These are phyloP conservation scores for Kluyveromyces dobzhanskii DNA, from an alignment of 805 yeast species.

Conservation along the genomic window DNA sequence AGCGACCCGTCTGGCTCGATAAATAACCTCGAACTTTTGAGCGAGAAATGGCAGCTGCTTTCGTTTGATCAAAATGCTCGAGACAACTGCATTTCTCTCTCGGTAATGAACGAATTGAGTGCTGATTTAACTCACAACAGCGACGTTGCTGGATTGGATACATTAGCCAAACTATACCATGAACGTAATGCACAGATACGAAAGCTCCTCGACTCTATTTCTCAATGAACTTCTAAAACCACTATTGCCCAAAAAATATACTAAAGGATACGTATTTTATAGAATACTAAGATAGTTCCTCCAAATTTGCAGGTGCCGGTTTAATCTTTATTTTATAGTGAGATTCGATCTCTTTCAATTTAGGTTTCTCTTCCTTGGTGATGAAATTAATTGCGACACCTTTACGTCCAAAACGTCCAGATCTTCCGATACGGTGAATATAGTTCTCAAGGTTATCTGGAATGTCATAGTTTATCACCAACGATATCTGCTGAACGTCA, in stretches of 20 bases:
- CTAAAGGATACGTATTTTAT: neutral
- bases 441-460: constrained; percentile 89
- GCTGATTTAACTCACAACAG: constrained; percentile 16
- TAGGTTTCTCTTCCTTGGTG: constrained; percentile 66
- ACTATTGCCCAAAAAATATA: too few species aligned
- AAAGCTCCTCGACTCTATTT: constrained; percentile 15
- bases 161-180: constrained; percentile 18
- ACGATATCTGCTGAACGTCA: constrained; percentile 94
- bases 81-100: constrained; percentile 15
- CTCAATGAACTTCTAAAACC: too few species aligned
- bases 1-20: constrained; percentile 14
- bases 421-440: constrained; percentile 96
- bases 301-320: constrained; percentile 81
- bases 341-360: constrained; percentile 78
- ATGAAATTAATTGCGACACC: constrained; percentile 96
- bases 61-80: constrained; percentile 9
- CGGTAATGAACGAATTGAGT: constrained; percentile 23
- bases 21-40: constrained; percentile 18
- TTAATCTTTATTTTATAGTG: constrained; percentile 84
- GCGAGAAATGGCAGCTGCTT: constrained; percentile 22
- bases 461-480: constrained; percentile 89
- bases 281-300: constrained; percentile 32
- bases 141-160: constrained; percentile 7
- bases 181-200: constrained; percentile 23
- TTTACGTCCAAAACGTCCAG: constrained; percentile 97